These are phyloP conservation scores for Heliamphora pulchella DNA, from an alignment of 179 eudicot species.

Conservation along the genomic window DNA sequence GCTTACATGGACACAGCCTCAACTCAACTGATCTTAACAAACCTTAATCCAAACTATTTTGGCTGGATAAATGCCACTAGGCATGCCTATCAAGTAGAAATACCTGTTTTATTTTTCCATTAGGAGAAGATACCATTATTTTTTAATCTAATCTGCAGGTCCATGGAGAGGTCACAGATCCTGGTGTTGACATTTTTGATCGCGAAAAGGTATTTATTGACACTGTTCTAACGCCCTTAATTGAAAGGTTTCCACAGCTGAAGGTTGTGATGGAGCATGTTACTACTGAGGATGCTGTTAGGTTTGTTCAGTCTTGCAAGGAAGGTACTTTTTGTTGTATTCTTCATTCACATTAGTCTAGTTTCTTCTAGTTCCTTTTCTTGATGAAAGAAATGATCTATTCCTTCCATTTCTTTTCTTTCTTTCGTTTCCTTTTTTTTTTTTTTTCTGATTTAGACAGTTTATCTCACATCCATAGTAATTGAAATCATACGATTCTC, in stretches of 20 bases:
- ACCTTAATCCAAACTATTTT: not conserved
- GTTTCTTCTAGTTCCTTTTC: not conserved
- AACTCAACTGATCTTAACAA: not conserved
- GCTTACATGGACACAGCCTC: not conserved
- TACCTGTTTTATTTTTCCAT: not conserved
- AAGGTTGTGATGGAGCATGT: slow-evolving; percentile 99
- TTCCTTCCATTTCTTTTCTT: not conserved
- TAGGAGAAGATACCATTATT: not conserved
- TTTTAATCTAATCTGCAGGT: slow-evolving; percentile 42
- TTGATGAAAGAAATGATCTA: not conserved
- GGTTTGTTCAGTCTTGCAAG: slow-evolving; percentile 64
- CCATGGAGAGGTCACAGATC: slow-evolving; percentile 96
- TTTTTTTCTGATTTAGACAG: not conserved
- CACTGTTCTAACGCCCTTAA: slow-evolving; percentile 61
- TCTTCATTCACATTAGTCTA: not conserved
- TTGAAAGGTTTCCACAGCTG: slow-evolving; percentile 62
- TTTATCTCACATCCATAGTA: not conserved
- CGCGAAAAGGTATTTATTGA: slow-evolving; percentile 88
- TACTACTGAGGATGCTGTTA: slow-evolving; percentile 85
- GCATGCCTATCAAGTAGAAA: not conserved
- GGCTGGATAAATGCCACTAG: not conserved
- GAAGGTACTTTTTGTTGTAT: slow-evolving; percentile 39
- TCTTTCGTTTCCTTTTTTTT: not conserved
- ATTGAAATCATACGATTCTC: too few relatives aligned
- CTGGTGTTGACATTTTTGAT: slow-evolving; percentile 78